phyloP scores from a whole-genome alignment of 805 yeast species.

The Kodamaea kaohsiungensis region DNA sequence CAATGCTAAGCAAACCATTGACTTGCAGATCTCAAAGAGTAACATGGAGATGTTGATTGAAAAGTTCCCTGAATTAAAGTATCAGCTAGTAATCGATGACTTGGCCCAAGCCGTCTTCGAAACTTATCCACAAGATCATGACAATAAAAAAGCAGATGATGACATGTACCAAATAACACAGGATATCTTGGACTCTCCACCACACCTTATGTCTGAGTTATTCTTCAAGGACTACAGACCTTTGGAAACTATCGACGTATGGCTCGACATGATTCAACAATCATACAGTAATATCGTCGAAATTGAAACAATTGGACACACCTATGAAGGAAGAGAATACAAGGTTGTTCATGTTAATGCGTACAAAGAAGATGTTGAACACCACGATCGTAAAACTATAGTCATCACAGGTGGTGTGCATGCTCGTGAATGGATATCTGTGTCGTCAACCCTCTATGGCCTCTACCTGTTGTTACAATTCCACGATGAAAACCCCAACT shows the following conservation, averaged over 20 bases:
- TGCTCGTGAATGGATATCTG: conserved; percentile 88
- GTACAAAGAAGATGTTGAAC: conserved; percentile 39
- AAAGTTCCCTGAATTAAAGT: conserved; percentile 23
- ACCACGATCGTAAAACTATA: conserved; percentile 55
- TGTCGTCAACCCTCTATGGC: conserved; percentile 64
- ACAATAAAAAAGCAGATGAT: conserved; percentile 3
- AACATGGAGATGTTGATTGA: conserved; percentile 23
- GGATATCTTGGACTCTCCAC: conserved; percentile 13
- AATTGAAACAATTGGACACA: conserved; percentile 69
- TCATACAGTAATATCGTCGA: conserved; percentile 65
- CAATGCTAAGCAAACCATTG: conserved; percentile 43
- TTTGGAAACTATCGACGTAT: conserved; percentile 64
- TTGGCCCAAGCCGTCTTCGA: conserved; percentile 58
- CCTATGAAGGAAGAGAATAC: conserved; percentile 72
- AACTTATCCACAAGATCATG: conserved; percentile 44
- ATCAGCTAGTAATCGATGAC: conserved; percentile 53
- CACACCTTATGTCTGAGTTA: conserved; percentile 39
- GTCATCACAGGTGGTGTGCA: conserved; percentile 84
- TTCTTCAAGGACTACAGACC: conserved; percentile 75
- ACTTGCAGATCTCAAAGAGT: conserved; percentile 34
- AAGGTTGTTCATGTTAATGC: conserved; percentile 63
- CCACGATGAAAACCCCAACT: conserved; percentile 32
- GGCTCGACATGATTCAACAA: conserved; percentile 63
- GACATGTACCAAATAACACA: conserved; percentile 10
- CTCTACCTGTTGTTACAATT: conserved; percentile 38